Evolutionary conservation across 768 basidiomycete genomes (phyloP).

Genomic region (Amanita rubescens): DNA sequence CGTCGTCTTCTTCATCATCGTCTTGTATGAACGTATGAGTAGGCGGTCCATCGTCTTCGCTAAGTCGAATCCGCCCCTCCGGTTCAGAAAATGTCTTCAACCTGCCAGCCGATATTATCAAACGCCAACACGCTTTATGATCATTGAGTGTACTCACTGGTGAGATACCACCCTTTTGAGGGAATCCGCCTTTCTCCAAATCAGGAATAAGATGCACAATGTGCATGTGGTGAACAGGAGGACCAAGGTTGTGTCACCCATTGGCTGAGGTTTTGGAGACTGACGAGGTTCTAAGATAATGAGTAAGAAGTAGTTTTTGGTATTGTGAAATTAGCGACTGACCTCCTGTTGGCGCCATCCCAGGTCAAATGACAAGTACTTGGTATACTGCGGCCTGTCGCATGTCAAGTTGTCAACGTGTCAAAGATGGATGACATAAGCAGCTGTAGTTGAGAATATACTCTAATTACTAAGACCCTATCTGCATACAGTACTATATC

Average conservation of each 20-base stretch:
- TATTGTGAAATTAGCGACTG: not conserved
- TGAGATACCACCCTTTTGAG: constrained; percentile 56
- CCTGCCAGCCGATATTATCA: no score
- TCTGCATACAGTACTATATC: not conserved
- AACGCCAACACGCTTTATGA: not conserved
- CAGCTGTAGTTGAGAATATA: no score
- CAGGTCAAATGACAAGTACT: no score
- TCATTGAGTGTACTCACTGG: constrained; percentile 32
- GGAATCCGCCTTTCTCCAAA: constrained; percentile 54
- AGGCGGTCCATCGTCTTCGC: constrained; percentile 66
- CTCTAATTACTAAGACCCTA: not conserved
- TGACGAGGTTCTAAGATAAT: constrained; percentile 45
- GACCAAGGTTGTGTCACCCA: constrained; percentile 48
- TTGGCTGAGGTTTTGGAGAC: constrained; percentile 55
- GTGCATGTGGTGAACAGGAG: constrained; percentile 53
- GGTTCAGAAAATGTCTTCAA: constrained; percentile 46
- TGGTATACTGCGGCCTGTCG: no score
- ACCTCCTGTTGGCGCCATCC: constrained; percentile 9
- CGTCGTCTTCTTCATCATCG: constrained; percentile 47
- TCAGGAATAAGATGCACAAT: constrained; percentile 47
- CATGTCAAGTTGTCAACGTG: not conserved
- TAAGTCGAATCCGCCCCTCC: constrained; percentile 59
- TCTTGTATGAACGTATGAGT: constrained; percentile 58
- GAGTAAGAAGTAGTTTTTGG: not conserved
- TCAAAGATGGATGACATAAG: not conserved